Evolutionary conservation across 208 protist species (phyloP).

Genomic region (Leishmania gerbilli): DNA sequence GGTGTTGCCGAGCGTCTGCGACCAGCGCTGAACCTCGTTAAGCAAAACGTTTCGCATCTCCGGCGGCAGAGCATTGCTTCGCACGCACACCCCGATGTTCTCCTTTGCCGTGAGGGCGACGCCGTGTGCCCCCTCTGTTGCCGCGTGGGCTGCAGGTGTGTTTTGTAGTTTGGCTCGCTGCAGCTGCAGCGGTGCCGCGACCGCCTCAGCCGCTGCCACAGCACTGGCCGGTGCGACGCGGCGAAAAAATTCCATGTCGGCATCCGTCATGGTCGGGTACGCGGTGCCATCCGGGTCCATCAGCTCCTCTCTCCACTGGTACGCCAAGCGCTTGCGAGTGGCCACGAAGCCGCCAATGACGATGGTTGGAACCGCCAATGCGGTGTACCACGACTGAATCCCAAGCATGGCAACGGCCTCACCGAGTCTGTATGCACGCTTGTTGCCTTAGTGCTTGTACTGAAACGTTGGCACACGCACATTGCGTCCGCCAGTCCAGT

Average conservation of each 20-base stretch:
- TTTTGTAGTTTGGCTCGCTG: not conserved
- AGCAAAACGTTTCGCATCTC: constrained; percentile 56
- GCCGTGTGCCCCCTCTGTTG: constrained; percentile 15
- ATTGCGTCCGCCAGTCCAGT: not conserved
- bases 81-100: constrained; percentile 68
- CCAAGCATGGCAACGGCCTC: constrained; percentile 55
- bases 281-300: constrained; percentile 59
- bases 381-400: constrained; percentile 73
- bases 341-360: constrained; percentile 67
- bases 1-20: constrained; percentile 44
- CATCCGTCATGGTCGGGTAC: constrained; percentile 67
- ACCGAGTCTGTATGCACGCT: not conserved
- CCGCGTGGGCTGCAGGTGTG: not conserved
- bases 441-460: not conserved
- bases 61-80: constrained; percentile 29
- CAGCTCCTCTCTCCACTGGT: constrained; percentile 87
- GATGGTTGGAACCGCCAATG: constrained; percentile 57
- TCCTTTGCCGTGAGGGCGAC: constrained; percentile 41
- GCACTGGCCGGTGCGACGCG: constrained; percentile 41
- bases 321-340: constrained; percentile 79
- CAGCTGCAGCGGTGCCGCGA: not conserved
- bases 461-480: not conserved
- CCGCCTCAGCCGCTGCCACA: constrained; percentile 15
- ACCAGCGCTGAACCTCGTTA: constrained; percentile 65
- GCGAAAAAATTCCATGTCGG: constrained; percentile 70